These are phyloP conservation scores for Ceriops tagal DNA, from an alignment of 345 rosid species.

Conservation along the genomic window DNA sequence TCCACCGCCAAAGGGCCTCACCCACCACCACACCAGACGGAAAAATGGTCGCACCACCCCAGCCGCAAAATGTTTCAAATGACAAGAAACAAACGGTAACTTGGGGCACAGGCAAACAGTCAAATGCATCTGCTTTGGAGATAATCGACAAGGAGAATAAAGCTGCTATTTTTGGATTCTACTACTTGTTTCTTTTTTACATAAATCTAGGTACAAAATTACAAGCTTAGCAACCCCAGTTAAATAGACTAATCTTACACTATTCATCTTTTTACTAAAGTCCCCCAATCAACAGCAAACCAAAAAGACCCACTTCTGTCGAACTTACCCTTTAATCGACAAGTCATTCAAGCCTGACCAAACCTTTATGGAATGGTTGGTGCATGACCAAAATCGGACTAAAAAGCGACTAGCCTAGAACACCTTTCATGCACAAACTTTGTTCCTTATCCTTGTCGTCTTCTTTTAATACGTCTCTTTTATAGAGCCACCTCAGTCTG, in stretches of 20 bases:
- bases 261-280: not conserved
- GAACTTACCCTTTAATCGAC: slow-evolving; percentile 4
- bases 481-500: slow-evolving; percentile 53
- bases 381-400: slow-evolving; percentile 22
- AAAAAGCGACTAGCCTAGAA: slow-evolving; percentile 17
- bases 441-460: not conserved
- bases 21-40: too few relatives aligned
- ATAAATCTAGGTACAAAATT: slow-evolving; percentile 23
- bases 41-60: too few relatives aligned
- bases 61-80: too few relatives aligned
- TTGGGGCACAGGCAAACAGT: not conserved
- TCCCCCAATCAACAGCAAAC: not conserved
- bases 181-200: slow-evolving; percentile 21
- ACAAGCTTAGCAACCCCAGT: slow-evolving; percentile 3
- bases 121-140: not conserved
- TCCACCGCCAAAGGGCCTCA: too few relatives aligned
- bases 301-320: slow-evolving; percentile 7
- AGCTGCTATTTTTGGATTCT: slow-evolving; percentile 27
- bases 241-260: not conserved
- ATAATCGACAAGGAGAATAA: slow-evolving; percentile 20
- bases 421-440: slow-evolving; percentile 9
- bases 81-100: not conserved
- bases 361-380: slow-evolving; percentile 19
- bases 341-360: slow-evolving; percentile 23
- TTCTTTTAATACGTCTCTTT: slow-evolving; percentile 17